phyloP scores from a whole-genome alignment of 1,284 basidiomycete species.

The Cerrena zonata region DNA sequence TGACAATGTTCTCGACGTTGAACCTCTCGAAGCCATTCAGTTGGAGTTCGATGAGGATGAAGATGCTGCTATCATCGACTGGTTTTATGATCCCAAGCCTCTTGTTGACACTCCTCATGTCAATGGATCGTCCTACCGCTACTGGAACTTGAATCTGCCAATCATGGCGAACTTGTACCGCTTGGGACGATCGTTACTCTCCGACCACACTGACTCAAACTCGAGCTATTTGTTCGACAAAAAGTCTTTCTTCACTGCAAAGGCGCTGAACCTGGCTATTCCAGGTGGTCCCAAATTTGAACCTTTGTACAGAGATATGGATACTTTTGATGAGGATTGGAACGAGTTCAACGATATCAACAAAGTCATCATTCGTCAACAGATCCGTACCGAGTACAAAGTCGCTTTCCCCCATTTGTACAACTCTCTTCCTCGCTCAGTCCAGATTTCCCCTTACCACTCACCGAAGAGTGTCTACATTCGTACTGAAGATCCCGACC shows the following conservation, averaged over 20 bases:
- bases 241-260: slow-evolving; percentile 96
- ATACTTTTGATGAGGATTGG: slow-evolving; percentile 98
- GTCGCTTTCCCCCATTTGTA: slow-evolving; percentile 99
- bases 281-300: slow-evolving; percentile 98
- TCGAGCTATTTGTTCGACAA: slow-evolving; percentile 93
- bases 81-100: slow-evolving; percentile 98
- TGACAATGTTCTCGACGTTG: slow-evolving; percentile 97
- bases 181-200: slow-evolving; percentile 87
- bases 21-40: slow-evolving; percentile 96
- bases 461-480: slow-evolving; percentile 97
- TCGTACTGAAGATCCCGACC: slow-evolving; percentile 95
- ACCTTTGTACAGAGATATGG: slow-evolving; percentile 91
- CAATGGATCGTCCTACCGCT: slow-evolving; percentile 91
- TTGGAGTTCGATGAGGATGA: slow-evolving; percentile 93
- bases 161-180: slow-evolving; percentile 97
- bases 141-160: slow-evolving; percentile 87
- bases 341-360: slow-evolving; percentile 99
- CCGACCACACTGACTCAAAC: slow-evolving; percentile 88
- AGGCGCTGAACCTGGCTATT: slow-evolving; percentile 96
- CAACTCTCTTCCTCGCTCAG: slow-evolving; percentile 94
- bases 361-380: slow-evolving; percentile 98
- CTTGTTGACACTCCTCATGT: slow-evolving; percentile 82
- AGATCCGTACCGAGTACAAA: slow-evolving; percentile 98
- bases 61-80: slow-evolving; percentile 90
- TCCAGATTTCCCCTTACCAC: slow-evolving; percentile 90